Evolutionary conservation across 257 asterid species (phyloP).

Genomic region (Solanum chaucha): DNA sequence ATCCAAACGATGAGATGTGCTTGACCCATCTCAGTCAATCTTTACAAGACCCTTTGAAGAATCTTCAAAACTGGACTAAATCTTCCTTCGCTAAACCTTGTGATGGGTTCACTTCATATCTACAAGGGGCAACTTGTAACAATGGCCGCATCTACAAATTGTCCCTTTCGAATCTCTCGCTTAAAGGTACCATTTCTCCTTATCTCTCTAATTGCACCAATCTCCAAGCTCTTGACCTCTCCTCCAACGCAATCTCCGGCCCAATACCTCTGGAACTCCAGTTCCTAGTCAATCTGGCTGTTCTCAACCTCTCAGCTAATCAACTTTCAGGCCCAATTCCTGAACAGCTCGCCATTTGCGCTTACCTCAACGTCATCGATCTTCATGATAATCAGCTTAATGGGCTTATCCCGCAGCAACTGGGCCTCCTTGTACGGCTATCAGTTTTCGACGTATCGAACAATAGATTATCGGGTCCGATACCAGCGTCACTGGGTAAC

Average conservation of each 20-base stretch:
- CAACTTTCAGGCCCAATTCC: constrained; percentile 64
- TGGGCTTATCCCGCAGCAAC: constrained; percentile 69
- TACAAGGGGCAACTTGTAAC: constrained; percentile 92
- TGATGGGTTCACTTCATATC: constrained; percentile 57
- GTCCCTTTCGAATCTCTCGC: constrained; percentile 55
- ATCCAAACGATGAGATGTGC: constrained; percentile 80
- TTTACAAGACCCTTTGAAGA: constrained; percentile 48
- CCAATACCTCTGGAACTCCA: constrained; percentile 64
- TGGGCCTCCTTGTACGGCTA: constrained; percentile 59
- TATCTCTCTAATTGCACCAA: constrained; percentile 86
- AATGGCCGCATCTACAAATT: constrained; percentile 87
- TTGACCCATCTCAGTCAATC: constrained; percentile 57
- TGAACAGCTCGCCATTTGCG: constrained; percentile 58
- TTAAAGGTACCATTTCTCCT: constrained; percentile 75
- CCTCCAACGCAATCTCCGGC: constrained; percentile 71
- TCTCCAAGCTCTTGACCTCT: constrained; percentile 82
- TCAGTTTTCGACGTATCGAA: constrained; percentile 74
- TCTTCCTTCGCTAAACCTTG: constrained; percentile 59
- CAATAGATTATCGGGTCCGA: constrained; percentile 60
- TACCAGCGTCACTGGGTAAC: constrained; percentile 65
- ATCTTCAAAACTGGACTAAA: constrained; percentile 71
- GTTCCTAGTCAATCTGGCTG: constrained; percentile 70
- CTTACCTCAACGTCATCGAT: constrained; percentile 85
- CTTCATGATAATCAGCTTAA: constrained; percentile 63
- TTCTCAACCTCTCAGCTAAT: constrained; percentile 68